phyloP scores from a whole-genome alignment of 2,329 filamentous ascomycete genomes.

The Aspergillus transmontanensis region DNA sequence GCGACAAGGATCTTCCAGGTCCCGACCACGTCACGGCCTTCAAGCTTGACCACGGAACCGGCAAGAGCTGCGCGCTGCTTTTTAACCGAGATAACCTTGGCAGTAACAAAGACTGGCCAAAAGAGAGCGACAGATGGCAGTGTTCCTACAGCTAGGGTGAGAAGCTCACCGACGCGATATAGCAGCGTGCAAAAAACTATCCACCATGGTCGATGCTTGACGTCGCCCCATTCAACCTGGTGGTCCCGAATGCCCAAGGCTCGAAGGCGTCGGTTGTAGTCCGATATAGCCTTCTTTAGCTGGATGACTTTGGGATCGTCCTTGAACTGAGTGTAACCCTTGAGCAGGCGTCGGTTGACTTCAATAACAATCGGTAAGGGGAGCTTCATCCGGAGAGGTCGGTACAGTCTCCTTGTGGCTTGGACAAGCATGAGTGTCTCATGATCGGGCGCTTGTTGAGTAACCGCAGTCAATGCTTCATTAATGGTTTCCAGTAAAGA shows the following conservation, averaged over 20 bases:
- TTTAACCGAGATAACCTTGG: conserved; percentile 77
- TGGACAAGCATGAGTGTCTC: conserved; percentile 96
- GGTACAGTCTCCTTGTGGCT: conserved; percentile 89
- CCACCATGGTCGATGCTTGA: conserved; percentile 34
- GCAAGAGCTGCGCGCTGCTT: conserved; percentile 84
- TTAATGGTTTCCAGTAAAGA: conserved; percentile 84
- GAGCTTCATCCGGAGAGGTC: conserved; percentile 89
- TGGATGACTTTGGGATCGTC: conserved; percentile 80
- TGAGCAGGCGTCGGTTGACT: conserved; percentile 85
- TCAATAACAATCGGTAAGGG: conserved; percentile 91
- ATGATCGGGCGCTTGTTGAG: conserved; percentile 89
- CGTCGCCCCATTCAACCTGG: conserved; percentile 87
- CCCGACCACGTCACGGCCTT: conserved; percentile 85
- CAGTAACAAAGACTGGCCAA: conserved; percentile 80
- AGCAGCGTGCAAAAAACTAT: conserved; percentile 59
- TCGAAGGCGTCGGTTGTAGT: conserved; percentile 84
- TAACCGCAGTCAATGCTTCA: conserved; percentile 81
- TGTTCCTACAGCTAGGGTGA: conserved; percentile 75
- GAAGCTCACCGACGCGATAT: conserved; percentile 77
- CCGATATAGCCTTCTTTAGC: conserved; percentile 72
- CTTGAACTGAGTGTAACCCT: conserved; percentile 91
- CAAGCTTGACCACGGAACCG: conserved; percentile 84
- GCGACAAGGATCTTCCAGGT: conserved; percentile 92
- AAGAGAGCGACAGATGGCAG: conserved; percentile 87
- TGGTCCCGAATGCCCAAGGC: conserved; percentile 89